phyloP scores from a whole-genome alignment of 768 basidiomycete species.

The Mycena vitilis region DNA sequence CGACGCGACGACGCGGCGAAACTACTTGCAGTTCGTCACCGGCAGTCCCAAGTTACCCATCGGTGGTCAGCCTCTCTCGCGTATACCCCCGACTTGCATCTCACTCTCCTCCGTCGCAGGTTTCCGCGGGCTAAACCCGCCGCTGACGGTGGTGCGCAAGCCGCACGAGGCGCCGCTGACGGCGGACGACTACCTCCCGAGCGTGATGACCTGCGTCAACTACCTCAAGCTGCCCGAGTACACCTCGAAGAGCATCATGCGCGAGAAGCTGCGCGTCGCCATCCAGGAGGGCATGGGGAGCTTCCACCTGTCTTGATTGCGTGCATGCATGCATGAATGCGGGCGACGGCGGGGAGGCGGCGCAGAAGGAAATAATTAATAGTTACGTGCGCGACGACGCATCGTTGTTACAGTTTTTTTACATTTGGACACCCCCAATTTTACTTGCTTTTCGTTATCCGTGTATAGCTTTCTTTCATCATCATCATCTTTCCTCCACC shows the following conservation, averaged over 20 bases:
- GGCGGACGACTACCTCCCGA: slow-evolving; percentile 95
- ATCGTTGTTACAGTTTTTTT: background rate
- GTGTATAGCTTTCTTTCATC: slow-evolving; percentile 16
- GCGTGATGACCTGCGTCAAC: slow-evolving; percentile 99
- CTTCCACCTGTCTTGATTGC: slow-evolving; percentile 93
- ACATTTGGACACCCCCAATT: slow-evolving; percentile 21
- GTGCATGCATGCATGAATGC: too few species aligned
- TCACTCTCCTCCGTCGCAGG: slow-evolving; percentile 55
- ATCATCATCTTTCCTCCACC: background rate
- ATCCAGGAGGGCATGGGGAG: slow-evolving; percentile 95
- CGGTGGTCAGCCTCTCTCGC: slow-evolving; percentile 71
- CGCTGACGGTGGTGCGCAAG: slow-evolving; percentile 96
- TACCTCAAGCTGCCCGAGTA: slow-evolving; percentile 98
- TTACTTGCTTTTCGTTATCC: slow-evolving; percentile 15
- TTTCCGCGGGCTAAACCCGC: slow-evolving; percentile 94
- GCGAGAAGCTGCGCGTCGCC: slow-evolving; percentile 83
- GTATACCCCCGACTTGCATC: background rate
- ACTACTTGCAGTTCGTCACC: slow-evolving; percentile 96
- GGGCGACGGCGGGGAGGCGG: too few species aligned
- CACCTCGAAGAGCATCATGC: slow-evolving; percentile 86
- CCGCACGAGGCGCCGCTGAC: slow-evolving; percentile 92
- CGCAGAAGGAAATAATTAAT: background rate
- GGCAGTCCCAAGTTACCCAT: slow-evolving; percentile 97
- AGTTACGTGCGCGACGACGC: slow-evolving; percentile 7
- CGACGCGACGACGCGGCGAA: slow-evolving; percentile 78